Conservation (phyloP, 1,284 basidiomycete species). For the Violaceomyces palustris region DNA sequence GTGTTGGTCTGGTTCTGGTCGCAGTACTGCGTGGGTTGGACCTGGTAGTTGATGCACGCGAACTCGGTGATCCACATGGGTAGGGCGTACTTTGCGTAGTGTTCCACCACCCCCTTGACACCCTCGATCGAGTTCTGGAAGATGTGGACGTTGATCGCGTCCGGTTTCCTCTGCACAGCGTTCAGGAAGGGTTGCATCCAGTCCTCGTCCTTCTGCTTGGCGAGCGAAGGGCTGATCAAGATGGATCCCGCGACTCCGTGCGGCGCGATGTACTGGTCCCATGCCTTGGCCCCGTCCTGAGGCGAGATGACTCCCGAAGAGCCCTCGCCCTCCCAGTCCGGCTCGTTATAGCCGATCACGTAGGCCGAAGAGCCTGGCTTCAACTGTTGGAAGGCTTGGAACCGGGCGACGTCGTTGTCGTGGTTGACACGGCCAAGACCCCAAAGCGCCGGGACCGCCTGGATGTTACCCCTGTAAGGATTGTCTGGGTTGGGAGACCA, state of each 20-base stretch:
- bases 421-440: constrained; percentile 28
- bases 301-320: constrained; percentile 25
- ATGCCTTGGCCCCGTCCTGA: constrained; percentile 18
- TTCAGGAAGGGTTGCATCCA: constrained; percentile 28
- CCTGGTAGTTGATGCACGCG: constrained; percentile 35
- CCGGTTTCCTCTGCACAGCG: constrained; percentile 28
- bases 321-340: constrained; percentile 30
- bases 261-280: constrained; percentile 34
- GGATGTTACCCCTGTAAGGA: constrained; percentile 12
- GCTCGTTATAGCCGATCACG: constrained; percentile 38
- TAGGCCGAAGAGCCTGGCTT: constrained; percentile 13
- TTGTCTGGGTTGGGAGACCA: constrained; percentile 33
- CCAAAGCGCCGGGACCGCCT: constrained; percentile 36
- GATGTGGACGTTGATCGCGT: constrained; percentile 42
- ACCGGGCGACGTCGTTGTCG: constrained; percentile 31
- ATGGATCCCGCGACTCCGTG: constrained; percentile 26
- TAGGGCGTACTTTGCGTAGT: constrained; percentile 32
- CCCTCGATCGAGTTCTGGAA: constrained; percentile 38
- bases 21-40: constrained; percentile 20
- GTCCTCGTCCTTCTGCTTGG: constrained; percentile 37
- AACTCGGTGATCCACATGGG: constrained; percentile 41
- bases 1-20: constrained; percentile 21
- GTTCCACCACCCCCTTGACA: constrained; percentile 30
- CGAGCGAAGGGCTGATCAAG: constrained; percentile 34
- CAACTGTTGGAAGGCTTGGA: constrained; percentile 32